These are phyloP conservation scores for Sanchytrium tribonematis DNA, from an alignment of 371 early-diverging fungal species.

Conservation along the genomic window DNA sequence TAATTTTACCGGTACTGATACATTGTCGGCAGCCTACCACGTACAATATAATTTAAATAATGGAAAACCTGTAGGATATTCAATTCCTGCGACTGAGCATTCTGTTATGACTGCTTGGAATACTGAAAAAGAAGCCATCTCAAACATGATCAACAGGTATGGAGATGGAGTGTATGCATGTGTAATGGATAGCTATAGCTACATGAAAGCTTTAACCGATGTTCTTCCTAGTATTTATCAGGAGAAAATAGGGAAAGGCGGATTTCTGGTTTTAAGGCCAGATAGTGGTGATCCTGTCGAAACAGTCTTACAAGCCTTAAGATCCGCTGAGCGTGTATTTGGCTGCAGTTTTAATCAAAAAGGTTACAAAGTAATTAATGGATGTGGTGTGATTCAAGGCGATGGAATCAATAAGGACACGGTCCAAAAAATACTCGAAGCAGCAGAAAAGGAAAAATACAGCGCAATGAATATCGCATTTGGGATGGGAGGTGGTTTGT, in stretches of 20 bases:
- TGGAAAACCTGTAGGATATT: slow-evolving; percentile 33
- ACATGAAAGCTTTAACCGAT: slow-evolving; percentile 29
- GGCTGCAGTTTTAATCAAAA: slow-evolving; percentile 29
- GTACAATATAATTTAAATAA: slow-evolving; percentile 37
- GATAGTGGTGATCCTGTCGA: slow-evolving; percentile 50
- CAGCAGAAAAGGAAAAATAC: slow-evolving; percentile 23
- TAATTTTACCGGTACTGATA: slow-evolving; percentile 48
- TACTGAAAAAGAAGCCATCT: slow-evolving; percentile 36
- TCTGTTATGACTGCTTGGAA: slow-evolving; percentile 47
- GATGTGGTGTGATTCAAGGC: slow-evolving; percentile 44
- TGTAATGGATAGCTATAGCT: slow-evolving; percentile 40
- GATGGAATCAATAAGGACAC: slow-evolving; percentile 32
- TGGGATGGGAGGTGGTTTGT: slow-evolving; percentile 55
- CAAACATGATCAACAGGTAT: slow-evolving; percentile 24
- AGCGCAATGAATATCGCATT: slow-evolving; percentile 37
- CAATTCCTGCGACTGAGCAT: slow-evolving; percentile 63
- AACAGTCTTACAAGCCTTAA: slow-evolving; percentile 34
- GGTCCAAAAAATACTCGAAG: slow-evolving; percentile 22
- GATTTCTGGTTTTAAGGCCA: slow-evolving; percentile 44
- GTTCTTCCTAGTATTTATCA: slow-evolving; percentile 32
- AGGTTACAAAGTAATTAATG: slow-evolving; percentile 30
- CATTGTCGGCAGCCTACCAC: slow-evolving; percentile 38
- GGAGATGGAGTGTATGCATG: slow-evolving; percentile 42
- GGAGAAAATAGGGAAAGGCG: slow-evolving; percentile 29
- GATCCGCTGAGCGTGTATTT: slow-evolving; percentile 38